Percentiles rank a stretch among this genome's conserved stretches.
phyloP scores from a whole-genome alignment of 352 stramenopile species.

The Pythium folliculosum region DNA sequence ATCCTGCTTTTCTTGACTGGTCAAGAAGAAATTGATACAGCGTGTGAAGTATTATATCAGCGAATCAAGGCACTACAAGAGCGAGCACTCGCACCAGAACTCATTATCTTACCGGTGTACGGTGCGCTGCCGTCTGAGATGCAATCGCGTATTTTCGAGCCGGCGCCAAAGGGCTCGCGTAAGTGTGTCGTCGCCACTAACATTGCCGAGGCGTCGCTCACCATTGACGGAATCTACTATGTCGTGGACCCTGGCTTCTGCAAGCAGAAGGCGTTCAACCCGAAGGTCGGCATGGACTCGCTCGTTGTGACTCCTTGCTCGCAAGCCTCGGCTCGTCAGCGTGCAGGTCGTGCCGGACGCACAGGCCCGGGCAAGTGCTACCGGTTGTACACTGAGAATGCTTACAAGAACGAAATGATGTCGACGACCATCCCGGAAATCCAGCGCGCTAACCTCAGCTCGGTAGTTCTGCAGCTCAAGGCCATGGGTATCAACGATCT shows the following conservation, averaged over 20 bases:
- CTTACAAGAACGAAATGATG: slow-evolving; percentile 98
- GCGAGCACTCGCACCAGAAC: slow-evolving; percentile 92
- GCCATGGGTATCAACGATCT: slow-evolving; percentile 99
- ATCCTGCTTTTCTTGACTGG: slow-evolving; percentile 99
- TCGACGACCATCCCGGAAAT: slow-evolving; percentile 98
- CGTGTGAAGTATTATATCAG: slow-evolving; percentile 97
- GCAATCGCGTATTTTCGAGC: slow-evolving; percentile 99
- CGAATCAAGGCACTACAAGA: slow-evolving; percentile 96
- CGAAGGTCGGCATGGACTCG: slow-evolving; percentile 99
- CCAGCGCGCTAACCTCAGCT: slow-evolving; percentile 97
- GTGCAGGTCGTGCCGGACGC: slow-evolving; percentile 95
- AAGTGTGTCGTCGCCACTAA: slow-evolving; percentile 99
- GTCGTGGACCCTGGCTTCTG: slow-evolving; percentile 95
- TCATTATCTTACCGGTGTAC: slow-evolving; percentile 99
- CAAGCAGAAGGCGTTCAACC: slow-evolving; percentile 99
- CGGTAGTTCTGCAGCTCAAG: slow-evolving; percentile 99
- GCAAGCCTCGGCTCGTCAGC: slow-evolving; percentile 96
- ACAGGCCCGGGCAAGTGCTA: slow-evolving; percentile 99
- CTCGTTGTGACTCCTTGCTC: slow-evolving; percentile 99
- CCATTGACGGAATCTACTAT: slow-evolving; percentile 98
- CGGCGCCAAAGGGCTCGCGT: slow-evolving; percentile 91
- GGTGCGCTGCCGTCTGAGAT: slow-evolving; percentile 98
- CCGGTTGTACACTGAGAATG: slow-evolving; percentile 98
- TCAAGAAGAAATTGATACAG: slow-evolving; percentile 99
- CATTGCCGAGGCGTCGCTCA: slow-evolving; percentile 99